Base-by-base conservation (phyloP, 352 stramenopile species). In the Globisporangium spiculum region DNA sequence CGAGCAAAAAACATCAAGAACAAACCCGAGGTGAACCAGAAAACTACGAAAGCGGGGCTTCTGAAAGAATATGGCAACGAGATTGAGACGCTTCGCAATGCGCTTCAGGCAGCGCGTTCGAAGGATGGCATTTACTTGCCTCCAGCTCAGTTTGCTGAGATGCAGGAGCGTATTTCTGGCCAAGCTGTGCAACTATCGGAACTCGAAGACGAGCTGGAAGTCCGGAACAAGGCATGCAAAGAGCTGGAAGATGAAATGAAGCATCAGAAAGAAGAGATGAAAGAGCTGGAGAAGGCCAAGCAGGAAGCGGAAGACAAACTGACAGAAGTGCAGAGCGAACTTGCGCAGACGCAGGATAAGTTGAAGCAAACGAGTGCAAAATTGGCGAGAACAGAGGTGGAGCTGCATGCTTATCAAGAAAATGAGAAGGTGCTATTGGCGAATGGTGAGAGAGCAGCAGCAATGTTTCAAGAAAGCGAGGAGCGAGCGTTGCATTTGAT, bases 1-100 rank as follows among this genome's bases (percentile, higher is more conserved):
- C 84, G 96, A 9, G 95, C 95, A 0, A 97, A 97, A 68, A 85
- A 81, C 65, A 98, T 98, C 74, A 96, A 98, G 75, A 98, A 98
- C 79, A 96, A 93, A 66, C 95, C 95, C 4, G 83, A 97, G 57
- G 75, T 97, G 60, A 98, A 98, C 75, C 86, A 97, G 67, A 92
- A 93, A 55, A 96, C 96, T 72, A 97, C 88, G 26, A 96, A 96
- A 61, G 83, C 84, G 18, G 84, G 89, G 24, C 71, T 98, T 12
- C 72, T 98, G 26, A 97, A 95, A 65, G 92, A 98, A 69, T 98
- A 97, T 62, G 85, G 86, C 9, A 90, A 74, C 56, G 94, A 98
- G 70, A 97, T 98, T 53, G 89, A 97, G 68, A 84, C 76, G 20
- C 77, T 98, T 1, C 88, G 90, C 4, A 83, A 75, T 36, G 89